These are phyloP conservation scores for Catunica adiposa DNA, from an alignment of 2,329 filamentous ascomycete genomes.

Conservation along the genomic window DNA sequence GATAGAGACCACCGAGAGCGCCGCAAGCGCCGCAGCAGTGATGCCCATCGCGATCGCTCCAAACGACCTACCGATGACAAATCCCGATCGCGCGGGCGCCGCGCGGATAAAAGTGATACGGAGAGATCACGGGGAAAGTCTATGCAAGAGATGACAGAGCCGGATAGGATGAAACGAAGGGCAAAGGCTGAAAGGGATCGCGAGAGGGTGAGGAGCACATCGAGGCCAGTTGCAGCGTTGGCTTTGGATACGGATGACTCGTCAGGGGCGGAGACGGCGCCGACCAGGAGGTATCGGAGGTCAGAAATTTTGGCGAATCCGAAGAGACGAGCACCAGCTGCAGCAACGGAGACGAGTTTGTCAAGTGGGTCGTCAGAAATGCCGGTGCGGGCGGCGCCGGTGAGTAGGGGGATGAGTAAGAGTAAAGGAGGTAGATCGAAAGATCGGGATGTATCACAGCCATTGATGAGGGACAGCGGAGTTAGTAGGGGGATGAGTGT, in stretches of 20 bases:
- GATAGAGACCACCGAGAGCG: constrained; percentile 7
- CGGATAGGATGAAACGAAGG: constrained; percentile 16
- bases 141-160: constrained; percentile 3
- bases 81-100: constrained; percentile 1
- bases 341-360: neutral
- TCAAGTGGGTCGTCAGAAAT: constrained; percentile 3
- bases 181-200: constrained; percentile 16
- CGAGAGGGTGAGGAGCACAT: constrained; percentile 10
- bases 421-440: neutral
- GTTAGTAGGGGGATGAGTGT: constrained; percentile 30
- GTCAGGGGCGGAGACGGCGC: constrained; percentile 13
- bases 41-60: neutral
- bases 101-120: neutral
- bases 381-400: neutral
- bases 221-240: constrained; percentile 7
- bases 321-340: neutral
- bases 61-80: neutral
- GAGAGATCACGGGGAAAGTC: neutral
- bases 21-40: neutral
- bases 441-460: constrained; percentile 5
- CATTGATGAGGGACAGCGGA: constrained; percentile 8
- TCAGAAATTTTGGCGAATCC: constrained; percentile 3
- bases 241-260: constrained; percentile 11
- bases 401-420: neutral
- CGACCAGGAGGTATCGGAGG: constrained; percentile 3